Evolutionary conservation across 352 stramenopile genomes (phyloP).

Genomic region (Pythium dissotocum): DNA sequence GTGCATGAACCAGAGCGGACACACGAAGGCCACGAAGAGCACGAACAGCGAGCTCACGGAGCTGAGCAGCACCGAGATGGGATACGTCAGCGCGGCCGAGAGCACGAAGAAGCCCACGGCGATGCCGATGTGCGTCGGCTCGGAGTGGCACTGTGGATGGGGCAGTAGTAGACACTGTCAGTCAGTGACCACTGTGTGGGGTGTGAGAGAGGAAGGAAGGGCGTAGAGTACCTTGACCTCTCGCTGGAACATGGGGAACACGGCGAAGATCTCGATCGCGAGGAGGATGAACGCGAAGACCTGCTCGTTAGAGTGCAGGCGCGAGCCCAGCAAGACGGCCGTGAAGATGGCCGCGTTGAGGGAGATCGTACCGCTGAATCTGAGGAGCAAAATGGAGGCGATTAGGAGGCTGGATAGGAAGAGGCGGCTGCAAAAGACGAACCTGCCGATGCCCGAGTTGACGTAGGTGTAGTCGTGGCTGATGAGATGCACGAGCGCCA

Average conservation of each 20-base stretch:
- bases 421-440: conserved; percentile 2
- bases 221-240: conserved; percentile 67
- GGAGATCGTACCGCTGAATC: conserved; percentile 88
- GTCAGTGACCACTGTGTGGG: not conserved
- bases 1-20: conserved; percentile 90
- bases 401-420: not conserved
- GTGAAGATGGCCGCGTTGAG: conserved; percentile 93
- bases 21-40: conserved; percentile 83
- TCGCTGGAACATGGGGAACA: conserved; percentile 88
- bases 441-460: conserved; percentile 78
- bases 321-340: conserved; percentile 89
- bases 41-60: conserved; percentile 63
- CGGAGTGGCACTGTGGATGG: conserved; percentile 46
- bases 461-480: conserved; percentile 91
- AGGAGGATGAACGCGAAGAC: conserved; percentile 91
- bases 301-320: conserved; percentile 89
- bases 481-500: conserved; percentile 86
- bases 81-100: conserved; percentile 73
- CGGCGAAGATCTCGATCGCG: conserved; percentile 89
- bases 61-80: conserved; percentile 65
- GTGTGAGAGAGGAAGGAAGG: not conserved
- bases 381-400: conserved; percentile 21
- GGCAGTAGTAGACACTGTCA: not conserved
- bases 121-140: conserved; percentile 68
- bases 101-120: conserved; percentile 70